These are phyloP conservation scores for Kwoniella dejecticola DNA, from an alignment of 768 basidiomycete genomes.

Conservation along the genomic window DNA sequence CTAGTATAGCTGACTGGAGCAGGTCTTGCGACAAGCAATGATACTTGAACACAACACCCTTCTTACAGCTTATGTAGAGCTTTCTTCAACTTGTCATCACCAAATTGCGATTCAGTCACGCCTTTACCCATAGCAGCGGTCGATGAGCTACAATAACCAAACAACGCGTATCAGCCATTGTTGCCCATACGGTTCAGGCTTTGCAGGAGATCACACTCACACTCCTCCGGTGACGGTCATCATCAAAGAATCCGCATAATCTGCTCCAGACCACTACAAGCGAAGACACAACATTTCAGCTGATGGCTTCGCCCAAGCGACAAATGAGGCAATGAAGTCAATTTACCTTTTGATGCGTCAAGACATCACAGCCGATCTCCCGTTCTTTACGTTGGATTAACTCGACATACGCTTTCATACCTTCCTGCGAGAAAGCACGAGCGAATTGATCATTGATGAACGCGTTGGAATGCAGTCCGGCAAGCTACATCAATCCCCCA, in stretches of 20 bases:
- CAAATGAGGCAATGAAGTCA: no score
- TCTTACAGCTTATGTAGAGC: conserved; percentile 34
- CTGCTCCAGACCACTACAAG: conserved; percentile 85
- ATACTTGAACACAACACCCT: not conserved
- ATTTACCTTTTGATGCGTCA: conserved; percentile 91
- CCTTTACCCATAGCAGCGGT: conserved; percentile 99
- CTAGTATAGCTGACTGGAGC: not conserved
- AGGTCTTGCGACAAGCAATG: no score
- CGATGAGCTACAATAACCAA: conserved; percentile 61
- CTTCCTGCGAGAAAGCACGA: conserved; percentile 80
- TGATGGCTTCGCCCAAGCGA: conserved; percentile 18
- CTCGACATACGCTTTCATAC: conserved; percentile 99
- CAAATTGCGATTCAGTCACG: conserved; percentile 87
- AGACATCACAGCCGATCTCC: conserved; percentile 90
- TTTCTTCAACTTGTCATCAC: conserved; percentile 29
- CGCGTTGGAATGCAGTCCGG: conserved; percentile 93
- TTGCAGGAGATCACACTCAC: conserved; percentile 25
- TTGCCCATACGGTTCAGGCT: not conserved
- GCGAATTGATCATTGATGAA: conserved; percentile 96
- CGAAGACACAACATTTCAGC: conserved; percentile 17
- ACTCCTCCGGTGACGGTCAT: conserved; percentile 97
- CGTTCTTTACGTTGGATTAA: conserved; percentile 88
- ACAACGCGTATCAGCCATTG: not conserved
- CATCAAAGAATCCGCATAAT: conserved; percentile 85
- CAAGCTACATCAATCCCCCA: conserved; percentile 66